phyloP scores from a whole-genome alignment of 352 stramenopile species.

The Globisporangium perplexum region DNA sequence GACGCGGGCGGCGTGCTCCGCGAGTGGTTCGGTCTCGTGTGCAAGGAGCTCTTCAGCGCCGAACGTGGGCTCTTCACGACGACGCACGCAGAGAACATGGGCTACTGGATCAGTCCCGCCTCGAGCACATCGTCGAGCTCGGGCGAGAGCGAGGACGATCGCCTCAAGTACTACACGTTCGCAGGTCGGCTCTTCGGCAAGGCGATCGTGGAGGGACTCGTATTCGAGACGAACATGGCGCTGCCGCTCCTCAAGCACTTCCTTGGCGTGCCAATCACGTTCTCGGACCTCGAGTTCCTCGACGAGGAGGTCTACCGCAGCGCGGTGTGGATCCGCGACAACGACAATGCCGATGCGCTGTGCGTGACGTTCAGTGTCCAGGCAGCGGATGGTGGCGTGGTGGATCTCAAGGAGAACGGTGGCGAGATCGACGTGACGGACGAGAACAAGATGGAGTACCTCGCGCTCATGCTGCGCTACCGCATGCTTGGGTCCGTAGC shows the following conservation, averaged over 20 bases:
- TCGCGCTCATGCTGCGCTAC: conserved; percentile 91
- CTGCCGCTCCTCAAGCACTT: conserved; percentile 80
- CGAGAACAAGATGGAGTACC: conserved; percentile 94
- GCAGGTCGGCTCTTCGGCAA: conserved; percentile 96
- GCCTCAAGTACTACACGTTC: conserved; percentile 95
- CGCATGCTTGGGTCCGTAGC: conserved; percentile 90
- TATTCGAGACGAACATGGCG: conserved; percentile 97
- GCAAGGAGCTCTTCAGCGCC: conserved; percentile 69
- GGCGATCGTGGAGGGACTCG: conserved; percentile 94
- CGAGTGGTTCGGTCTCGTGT: conserved; percentile 77
- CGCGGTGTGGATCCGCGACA: conserved; percentile 67
- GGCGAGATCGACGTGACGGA: conserved; percentile 90
- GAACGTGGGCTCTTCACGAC: conserved; percentile 62
- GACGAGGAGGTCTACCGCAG: conserved; percentile 78
- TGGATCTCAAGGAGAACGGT: conserved; percentile 92
- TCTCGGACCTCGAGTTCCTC: conserved; percentile 80
- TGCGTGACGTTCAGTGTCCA: conserved; percentile 76
- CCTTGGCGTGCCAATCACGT: conserved; percentile 79
- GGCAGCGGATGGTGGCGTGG: conserved; percentile 53
- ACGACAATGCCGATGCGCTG: conserved; percentile 59
- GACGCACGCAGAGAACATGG: conserved; percentile 70
- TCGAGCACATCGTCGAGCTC: conserved; percentile 12
- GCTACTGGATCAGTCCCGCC: conserved; percentile 79
- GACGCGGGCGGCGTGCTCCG: conserved; percentile 74
- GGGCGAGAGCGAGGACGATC: conserved; percentile 34